Base-by-base conservation (phyloP, 1,284 basidiomycete genomes). In the Boletellus deceptivus region DNA sequence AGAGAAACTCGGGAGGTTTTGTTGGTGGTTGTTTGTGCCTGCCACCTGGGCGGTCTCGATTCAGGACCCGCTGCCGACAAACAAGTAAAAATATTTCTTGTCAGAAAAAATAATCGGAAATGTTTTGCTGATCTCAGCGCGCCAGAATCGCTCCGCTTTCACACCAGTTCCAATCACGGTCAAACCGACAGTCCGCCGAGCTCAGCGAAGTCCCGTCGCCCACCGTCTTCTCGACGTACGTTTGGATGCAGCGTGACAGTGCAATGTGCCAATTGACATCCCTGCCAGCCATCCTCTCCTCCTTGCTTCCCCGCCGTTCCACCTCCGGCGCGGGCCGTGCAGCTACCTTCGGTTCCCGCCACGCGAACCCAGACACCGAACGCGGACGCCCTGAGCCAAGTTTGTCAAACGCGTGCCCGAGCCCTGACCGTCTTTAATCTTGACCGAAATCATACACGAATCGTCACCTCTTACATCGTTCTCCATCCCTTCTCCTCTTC, bases 381-480 rank as follows among this genome's bases (percentile, higher is more conserved):
- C 67, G 55, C 60, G 58, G 58, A 63, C 64, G 49, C 61, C 58
- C 64, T 67, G 63, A 52, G 40, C 64, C 65, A 62, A 70, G 65
- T 70, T 70, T 68, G 66, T 67, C 55, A 37, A 68, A 62, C 64
- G 66, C 63, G 63, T 64, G 63, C 53, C 66, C 64, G 63, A 67
- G 66, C 63, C 58, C 64, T 64, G 65, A 43, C 59, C 41, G 48
- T 45, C 60, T 52, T 64, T 61, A 65, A 65, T 67, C 61, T 63
- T n/a, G 60, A 36, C 65, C 51, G 66, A 62, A 63, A 68, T 69
- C 64, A 34, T 60, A 57, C 52, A 53, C 54, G 55, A 55, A 67
- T 68, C 67, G 48, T 65, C 59, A 44, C 37, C 50, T 51, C 43
- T 43, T 37, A 33, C 52, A 65, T 64, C 62, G 50, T 61, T 52